Base-by-base conservation (phyloP, 148 eudicot species). In the Silene latifolia region DNA sequence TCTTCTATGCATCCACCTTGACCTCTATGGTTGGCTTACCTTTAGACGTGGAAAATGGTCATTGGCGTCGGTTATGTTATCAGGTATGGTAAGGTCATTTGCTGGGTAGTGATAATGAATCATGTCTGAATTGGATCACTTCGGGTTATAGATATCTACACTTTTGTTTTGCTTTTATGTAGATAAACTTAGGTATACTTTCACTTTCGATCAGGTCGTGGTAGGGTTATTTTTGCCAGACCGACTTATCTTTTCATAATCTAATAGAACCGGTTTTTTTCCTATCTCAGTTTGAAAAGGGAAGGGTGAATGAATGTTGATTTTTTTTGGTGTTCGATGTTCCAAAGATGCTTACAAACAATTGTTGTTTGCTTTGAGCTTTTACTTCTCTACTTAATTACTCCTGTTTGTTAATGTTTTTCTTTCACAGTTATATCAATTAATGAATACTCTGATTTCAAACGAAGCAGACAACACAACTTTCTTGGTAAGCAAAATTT, bases 371-470 rank as follows among this genome's bases (percentile, higher is more conserved):
- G 54, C 74, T 19, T 54, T 19, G 42, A n/a, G 35, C 67, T 79
- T 39, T 76, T 12, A 5, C 35, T 17, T 53, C 19, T 25, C 14
- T 70, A 7, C 42, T 59, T 35, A 25, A 4, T 48, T 6, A 60
- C 39, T 70, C 35, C 35, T 29, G n/a, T 46, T 64, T 64, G 48
- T 69, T 42, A 5, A 39, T 47, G 35, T 24, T 67, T 19, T 75
- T 80, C 67, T 56, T 76, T 70, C 51, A 54, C 90, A 95, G 98
- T 76, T 95, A 82, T 76, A 71, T 80, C 97, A 83, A 84, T 82
- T 95, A 76, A 78, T 95, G 87, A 88, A 86, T 76, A 82, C 82
- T 74, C 76, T 95, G 69, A 77, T 90, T 57, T 78, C 85, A 79
- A 86, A 81, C 54, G 84, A 90, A 76, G 74, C 75, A 72, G 75